Evolutionary conservation across 352 stramenopile genomes (phyloP), one percentile per base, ranked within the genome.

Genomic region (Phytophthora melonis): DNA sequence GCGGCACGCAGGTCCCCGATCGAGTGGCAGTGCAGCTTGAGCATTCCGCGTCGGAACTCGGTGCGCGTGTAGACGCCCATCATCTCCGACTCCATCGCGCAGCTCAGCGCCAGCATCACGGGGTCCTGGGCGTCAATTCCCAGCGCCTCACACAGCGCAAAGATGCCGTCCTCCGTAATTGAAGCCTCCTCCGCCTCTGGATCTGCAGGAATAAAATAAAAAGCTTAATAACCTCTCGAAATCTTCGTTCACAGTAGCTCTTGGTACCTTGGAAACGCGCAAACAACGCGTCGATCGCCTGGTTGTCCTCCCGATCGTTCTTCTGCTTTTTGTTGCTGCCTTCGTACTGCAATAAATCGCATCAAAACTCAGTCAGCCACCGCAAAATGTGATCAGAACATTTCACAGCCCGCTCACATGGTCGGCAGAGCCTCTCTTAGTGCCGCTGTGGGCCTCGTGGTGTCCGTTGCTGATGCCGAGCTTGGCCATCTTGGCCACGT

Each of bases 91-190:
- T 92, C 82, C 90, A 97, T 97, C 50, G 74, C 77, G 62, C 77
- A 97, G 67, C 87, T 93, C 27, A 97, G 75, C 25, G 86, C 89
- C 50, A 97, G 67, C 64, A 94, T 89, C 58, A 95, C 88, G 0
- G 88, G 88, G 50, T 97, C 89, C 63, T 97, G 85, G 3, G 90
- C 41, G 52, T 95, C 89, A 27, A 96, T 77, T 3, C 75, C 87
- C 18, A 97, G 66, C 32, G 88, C 77, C 16, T 91, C 77, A 75
- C 90, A 97, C 30, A 97, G 75, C 3, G 66, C 58, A 25, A 94
- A 39, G 66, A 97, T 95, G 27, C 90, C 90, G 32, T 95, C 88
- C 65, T 97, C 90, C 19, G 88, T 94, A 39, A 96, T 96, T 25
- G 68, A 70, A 8, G 87, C 84, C 58, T 96, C 89, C 10, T 84